Percentiles rank a stretch among this genome's conserved stretches.
These are phyloP conservation scores for Cinnamomum chago DNA, from an alignment of 164 flowering plant genomes.

Conservation along the genomic window DNA sequence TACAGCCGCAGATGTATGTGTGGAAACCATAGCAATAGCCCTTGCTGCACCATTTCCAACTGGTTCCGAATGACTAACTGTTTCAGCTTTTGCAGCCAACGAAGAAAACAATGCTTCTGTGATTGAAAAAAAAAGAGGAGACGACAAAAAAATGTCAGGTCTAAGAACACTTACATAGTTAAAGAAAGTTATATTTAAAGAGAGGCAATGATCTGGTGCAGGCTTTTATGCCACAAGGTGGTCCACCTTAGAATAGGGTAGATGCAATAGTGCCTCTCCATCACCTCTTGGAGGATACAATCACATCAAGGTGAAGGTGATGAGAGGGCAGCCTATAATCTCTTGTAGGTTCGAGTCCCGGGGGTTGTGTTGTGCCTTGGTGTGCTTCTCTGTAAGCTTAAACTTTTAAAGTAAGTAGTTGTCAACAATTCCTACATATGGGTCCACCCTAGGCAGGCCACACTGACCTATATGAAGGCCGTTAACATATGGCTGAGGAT, in stretches of 20 bases:
- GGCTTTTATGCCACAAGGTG: neutral
- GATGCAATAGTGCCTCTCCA: too few species aligned
- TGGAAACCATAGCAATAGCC: slow-evolving; percentile 22
- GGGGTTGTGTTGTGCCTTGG: too few species aligned
- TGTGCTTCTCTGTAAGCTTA: too few species aligned
- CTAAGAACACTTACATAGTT: neutral
- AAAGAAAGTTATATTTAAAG: too few species aligned
- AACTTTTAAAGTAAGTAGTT: too few species aligned
- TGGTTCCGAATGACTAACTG: slow-evolving; percentile 29
- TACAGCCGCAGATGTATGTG: slow-evolving; percentile 23
- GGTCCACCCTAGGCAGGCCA: too few species aligned
- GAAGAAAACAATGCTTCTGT: slow-evolving; percentile 61
- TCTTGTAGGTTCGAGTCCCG: neutral
- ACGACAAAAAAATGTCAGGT: neutral
- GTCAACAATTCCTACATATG: neutral
- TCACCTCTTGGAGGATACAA: too few species aligned
- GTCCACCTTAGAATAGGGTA: neutral
- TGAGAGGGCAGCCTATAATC: too few species aligned
- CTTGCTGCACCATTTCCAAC: slow-evolving; percentile 38
- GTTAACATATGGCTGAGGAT: slow-evolving; percentile 3
- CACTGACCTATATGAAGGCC: too few species aligned
- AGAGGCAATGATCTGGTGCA: neutral
- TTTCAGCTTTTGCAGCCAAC: slow-evolving; percentile 38
- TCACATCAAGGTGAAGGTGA: too few species aligned
- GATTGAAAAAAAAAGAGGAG: neutral